Percentiles rank a stretch among this genome's conserved stretches.
Evolutionary conservation across 2,329 filamentous ascomycete genomes (phyloP).

Genomic region (Aspergillus thermomutatus): DNA sequence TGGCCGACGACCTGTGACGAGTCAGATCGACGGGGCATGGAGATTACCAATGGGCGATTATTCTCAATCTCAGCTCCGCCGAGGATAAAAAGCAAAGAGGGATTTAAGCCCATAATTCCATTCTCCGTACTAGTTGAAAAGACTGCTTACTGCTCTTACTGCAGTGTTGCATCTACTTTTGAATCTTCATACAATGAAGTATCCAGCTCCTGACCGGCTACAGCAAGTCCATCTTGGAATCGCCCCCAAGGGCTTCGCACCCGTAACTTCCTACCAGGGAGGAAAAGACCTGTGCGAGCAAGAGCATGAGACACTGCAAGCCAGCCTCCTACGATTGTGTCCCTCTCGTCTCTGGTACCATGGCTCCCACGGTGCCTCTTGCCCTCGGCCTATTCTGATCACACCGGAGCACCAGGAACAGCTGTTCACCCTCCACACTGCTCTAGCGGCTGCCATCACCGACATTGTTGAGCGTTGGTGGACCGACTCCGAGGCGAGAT

Average conservation of each 20-base stretch:
- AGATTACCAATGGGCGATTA: too few relatives aligned
- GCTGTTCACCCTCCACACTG: slow-evolving; percentile 14
- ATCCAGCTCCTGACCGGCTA: not conserved
- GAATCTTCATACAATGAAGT: too few relatives aligned
- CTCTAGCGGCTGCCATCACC: slow-evolving; percentile 20
- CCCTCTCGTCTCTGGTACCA: not conserved
- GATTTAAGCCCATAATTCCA: too few relatives aligned
- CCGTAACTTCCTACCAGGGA: not conserved
- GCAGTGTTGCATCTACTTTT: too few relatives aligned
- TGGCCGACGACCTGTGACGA: too few relatives aligned
- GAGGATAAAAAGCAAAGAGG: too few relatives aligned
- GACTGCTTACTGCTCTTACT: too few relatives aligned
- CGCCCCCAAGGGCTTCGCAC: not conserved
- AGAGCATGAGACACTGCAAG: slow-evolving; percentile 2
- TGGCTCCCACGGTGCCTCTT: not conserved
- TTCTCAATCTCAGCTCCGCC: too few relatives aligned
- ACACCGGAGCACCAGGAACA: not conserved
- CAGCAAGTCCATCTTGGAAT: slow-evolving; percentile 4
- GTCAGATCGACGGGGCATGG: too few relatives aligned
- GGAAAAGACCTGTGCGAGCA: not conserved
- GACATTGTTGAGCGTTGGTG: slow-evolving; percentile 30
- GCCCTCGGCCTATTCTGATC: slow-evolving; percentile 4
- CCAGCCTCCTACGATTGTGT: not conserved
- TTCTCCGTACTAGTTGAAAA: too few relatives aligned
- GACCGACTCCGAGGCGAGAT: slow-evolving; percentile 18